These are phyloP conservation scores for Russula compacta DNA, from an alignment of 768 basidiomycete species.

Conservation along the genomic window DNA sequence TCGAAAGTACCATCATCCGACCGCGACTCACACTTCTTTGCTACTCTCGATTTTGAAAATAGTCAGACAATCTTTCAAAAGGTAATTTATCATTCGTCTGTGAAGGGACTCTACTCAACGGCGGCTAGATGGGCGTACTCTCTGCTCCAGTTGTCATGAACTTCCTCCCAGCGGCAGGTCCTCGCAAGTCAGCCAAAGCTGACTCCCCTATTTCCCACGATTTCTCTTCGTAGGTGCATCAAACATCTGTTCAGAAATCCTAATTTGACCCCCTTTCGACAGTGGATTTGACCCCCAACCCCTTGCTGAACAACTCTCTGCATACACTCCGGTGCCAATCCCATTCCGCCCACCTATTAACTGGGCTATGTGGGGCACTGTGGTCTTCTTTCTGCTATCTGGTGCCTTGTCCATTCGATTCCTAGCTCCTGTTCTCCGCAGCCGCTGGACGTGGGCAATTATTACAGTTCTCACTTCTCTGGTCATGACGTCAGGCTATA, in stretches of 20 bases:
- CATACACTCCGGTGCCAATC: conserved; percentile 69
- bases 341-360: conserved; percentile 75
- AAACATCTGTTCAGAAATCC: neutral
- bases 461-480: conserved; percentile 53
- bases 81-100: conserved; percentile 32
- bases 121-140: conserved; percentile 61
- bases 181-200: conserved; percentile 49
- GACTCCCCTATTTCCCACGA: conserved; percentile 59
- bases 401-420: conserved; percentile 46
- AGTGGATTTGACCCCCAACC: conserved; percentile 80
- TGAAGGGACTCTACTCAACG: neutral
- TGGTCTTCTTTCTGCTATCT: conserved; percentile 38
- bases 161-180: conserved; percentile 65
- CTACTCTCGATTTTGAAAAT: conserved; percentile 78
- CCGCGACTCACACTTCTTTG: conserved; percentile 88
- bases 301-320: conserved; percentile 66
- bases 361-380: conserved; percentile 49
- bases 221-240: conserved; percentile 53
- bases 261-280: conserved; percentile 1
- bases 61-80: conserved; percentile 70
- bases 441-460: conserved; percentile 71
- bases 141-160: conserved; percentile 81
- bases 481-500: conserved; percentile 87
- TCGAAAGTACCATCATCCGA: conserved; percentile 44
- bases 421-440: conserved; percentile 55